Evolutionary conservation across 2,329 filamentous ascomycete genomes (phyloP), one percentile per base, ranked within the genome.

Genomic region (Pseudopyricularia javanii): DNA sequence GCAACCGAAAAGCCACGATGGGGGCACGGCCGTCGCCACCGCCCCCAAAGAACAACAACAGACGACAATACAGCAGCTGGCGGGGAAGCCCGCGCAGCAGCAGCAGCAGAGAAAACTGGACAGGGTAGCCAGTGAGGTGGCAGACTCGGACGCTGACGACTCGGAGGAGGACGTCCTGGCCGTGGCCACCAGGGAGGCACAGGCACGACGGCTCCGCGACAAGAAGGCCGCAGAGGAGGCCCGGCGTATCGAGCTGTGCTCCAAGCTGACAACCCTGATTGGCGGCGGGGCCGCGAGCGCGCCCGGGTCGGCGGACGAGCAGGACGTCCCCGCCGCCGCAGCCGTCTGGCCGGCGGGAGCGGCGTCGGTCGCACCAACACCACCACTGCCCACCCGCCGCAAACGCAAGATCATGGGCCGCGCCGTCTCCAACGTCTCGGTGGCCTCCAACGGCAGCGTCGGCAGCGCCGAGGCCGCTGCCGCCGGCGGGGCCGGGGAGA

Each of bases 341-440:
- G 28, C 28, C 28, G 28, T 30, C 5, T 9, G 9, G 28, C 5
- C 28, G 28, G 28, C 28, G 28, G 28, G 28, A 5, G 28, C 28
- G 28, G 28, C 28, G 28, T 57, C 54, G 59, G 54, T 55, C 57
- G 57, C 52, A 52, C 51, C 30, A 57, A 55, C 50, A 54, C 4
- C 40, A 55, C 45, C 56, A 55, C 40, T 40, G 34, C 45, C 57
- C n/a, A 65, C 52, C 58, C 63, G 66, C 15, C 66, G 71, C 1
- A 68, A 71, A 51, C 74, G 76, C 11, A 69, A 74, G 52, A 75
- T 83, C 53, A 66, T 83, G 3, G 80, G 80, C 5, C 75, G 80
- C 11, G 80, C 77, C 3, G 64, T 76, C 28, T 81, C 78, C 65
- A 82, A 81, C 59, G 71, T 71, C 3, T 82, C 78, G 2, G 73